These are phyloP conservation scores for Turnera subulata DNA, from an alignment of 345 rosid species.

Conservation along the genomic window DNA sequence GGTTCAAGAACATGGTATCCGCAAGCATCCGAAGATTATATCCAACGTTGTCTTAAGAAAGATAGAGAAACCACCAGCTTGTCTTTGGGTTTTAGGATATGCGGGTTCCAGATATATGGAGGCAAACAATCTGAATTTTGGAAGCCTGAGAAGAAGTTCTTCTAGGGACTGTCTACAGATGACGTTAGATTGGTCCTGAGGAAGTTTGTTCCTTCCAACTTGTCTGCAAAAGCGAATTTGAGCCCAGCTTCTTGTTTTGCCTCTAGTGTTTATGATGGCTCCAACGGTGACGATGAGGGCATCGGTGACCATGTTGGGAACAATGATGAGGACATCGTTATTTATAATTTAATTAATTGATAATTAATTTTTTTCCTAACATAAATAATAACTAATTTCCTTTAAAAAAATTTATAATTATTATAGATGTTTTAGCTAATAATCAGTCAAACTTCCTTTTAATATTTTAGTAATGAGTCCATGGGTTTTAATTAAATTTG, in stretches of 20 bases:
- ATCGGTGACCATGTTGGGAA: no score
- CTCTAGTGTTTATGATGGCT: slow-evolving; percentile 49
- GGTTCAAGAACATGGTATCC: slow-evolving; percentile 98
- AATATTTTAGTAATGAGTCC: no score
- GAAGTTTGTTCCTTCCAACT: slow-evolving; percentile 78
- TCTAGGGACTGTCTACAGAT: slow-evolving; percentile 36
- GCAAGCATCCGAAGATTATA: slow-evolving; percentile 64
- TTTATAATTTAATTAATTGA: no score
- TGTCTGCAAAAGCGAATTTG: slow-evolving; percentile 23
- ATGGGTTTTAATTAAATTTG: no score
- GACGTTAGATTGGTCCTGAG: slow-evolving; percentile 51
- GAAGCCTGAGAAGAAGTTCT: slow-evolving; percentile 61
- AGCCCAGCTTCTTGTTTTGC: slow-evolving; percentile 61
- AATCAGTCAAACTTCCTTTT: no score
- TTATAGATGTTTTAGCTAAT: no score
- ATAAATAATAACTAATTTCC: no score
- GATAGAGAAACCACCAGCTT: slow-evolving; percentile 50
- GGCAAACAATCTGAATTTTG: slow-evolving; percentile 44
- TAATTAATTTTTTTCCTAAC: no score
- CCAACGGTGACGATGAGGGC: no score
- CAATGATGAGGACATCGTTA: no score
- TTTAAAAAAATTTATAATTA: no score
- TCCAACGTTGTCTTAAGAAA: slow-evolving; percentile 56
- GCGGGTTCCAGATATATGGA: slow-evolving; percentile 58
- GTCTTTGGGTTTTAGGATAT: slow-evolving; percentile 67